These are phyloP conservation scores for Clavulina sp. DNA, from an alignment of 768 basidiomycete genomes.

Conservation along the genomic window DNA sequence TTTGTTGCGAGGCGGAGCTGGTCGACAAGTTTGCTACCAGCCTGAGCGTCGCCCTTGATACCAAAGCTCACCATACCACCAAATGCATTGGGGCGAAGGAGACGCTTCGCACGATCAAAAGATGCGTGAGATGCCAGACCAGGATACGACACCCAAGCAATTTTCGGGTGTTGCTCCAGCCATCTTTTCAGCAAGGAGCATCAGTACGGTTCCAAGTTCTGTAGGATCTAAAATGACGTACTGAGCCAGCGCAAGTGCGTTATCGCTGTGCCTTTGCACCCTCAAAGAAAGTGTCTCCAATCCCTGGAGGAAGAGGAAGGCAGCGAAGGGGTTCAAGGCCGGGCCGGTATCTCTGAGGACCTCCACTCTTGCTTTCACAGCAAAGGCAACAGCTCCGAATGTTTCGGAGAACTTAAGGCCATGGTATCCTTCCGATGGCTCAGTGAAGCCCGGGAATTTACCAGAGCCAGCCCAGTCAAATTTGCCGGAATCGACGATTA, in stretches of 20 bases:
- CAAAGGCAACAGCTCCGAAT: conserved; percentile 47
- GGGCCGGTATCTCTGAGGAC: conserved; percentile 52
- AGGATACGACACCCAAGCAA: conserved; percentile 65
- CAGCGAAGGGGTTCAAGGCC: conserved; percentile 47
- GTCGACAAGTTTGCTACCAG: conserved; percentile 49
- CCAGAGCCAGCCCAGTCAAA: conserved; percentile 58
- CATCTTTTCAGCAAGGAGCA: conserved; percentile 18
- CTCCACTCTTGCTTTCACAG: conserved; percentile 13
- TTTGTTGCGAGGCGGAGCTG: conserved; percentile 50
- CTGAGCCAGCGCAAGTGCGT: conserved; percentile 49
- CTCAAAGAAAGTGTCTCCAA: conserved; percentile 61
- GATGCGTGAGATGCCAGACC: conserved; percentile 48
- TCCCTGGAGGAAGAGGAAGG: conserved; percentile 57
- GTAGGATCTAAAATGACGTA: background rate
- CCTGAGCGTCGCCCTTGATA: conserved; percentile 33
- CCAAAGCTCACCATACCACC: conserved; percentile 72
- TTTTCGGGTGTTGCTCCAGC: conserved; percentile 43
- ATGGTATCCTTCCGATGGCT: conserved; percentile 60
- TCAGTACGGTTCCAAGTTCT: background rate
- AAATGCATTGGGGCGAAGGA: conserved; percentile 36
- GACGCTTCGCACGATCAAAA: conserved; percentile 37
- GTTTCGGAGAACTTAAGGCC: conserved; percentile 48
- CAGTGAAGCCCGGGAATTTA: conserved; percentile 56
- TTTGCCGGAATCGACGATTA: conserved; percentile 59
- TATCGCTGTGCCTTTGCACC: conserved; percentile 50